Conservation (phyloP, 495 filamentous ascomycete species). For the Diplogelasinospora grovesii region DNA sequence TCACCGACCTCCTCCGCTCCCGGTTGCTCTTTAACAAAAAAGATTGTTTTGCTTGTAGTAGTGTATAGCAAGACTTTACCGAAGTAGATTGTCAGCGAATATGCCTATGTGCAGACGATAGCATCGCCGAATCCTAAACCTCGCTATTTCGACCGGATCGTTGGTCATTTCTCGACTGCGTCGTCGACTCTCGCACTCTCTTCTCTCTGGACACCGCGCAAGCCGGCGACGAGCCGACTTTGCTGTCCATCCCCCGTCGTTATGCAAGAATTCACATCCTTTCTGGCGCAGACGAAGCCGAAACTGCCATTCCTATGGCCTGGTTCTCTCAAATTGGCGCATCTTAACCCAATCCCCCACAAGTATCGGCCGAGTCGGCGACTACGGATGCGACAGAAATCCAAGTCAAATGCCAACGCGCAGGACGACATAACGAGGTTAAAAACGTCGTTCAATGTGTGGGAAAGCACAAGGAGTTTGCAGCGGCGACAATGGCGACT, state of each 20-base stretch:
- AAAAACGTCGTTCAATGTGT: constrained; percentile 71
- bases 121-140: constrained; percentile 5
- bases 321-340: constrained; percentile 17
- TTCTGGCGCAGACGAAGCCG: constrained; percentile 20
- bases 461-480: constrained; percentile 64
- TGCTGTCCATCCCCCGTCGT: not conserved
- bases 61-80: too few species aligned
- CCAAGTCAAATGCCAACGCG: constrained; percentile 62
- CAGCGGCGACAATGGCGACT: constrained; percentile 72
- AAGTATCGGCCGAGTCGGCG: constrained; percentile 66
- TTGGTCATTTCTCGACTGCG: not conserved
- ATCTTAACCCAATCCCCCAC: constrained; percentile 54
- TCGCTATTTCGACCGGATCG: not conserved
- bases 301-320: constrained; percentile 26
- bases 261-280: constrained; percentile 23
- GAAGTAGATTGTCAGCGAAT: constrained; percentile 3
- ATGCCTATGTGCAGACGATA: constrained; percentile 26
- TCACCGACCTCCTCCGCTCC: too few species aligned
- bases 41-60: too few species aligned
- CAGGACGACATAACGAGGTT: constrained; percentile 54
- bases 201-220: not conserved
- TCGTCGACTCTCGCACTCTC: too few species aligned
- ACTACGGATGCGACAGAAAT: constrained; percentile 60
- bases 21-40: too few species aligned
- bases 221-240: not conserved